Conservation (phyloP, 2,329 filamentous ascomycete genomes). For the Tympanopsis confertula region DNA sequence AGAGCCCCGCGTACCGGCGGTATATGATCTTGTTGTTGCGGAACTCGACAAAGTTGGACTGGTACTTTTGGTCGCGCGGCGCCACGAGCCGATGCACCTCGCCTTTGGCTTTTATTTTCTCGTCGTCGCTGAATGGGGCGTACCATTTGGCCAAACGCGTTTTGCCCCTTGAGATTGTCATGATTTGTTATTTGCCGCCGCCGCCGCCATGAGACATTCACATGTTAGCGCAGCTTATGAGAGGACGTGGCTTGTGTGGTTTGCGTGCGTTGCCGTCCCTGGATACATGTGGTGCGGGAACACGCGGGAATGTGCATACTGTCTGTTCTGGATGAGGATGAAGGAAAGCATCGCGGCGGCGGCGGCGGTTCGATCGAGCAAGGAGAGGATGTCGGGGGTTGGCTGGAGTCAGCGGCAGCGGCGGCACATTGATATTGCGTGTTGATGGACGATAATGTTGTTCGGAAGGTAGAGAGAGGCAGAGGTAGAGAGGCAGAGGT, state of each 20-base stretch:
- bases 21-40: conserved; percentile 95
- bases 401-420: too few relatives aligned
- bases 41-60: conserved; percentile 98
- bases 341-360: conserved; percentile 23
- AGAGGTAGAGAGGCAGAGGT: too few relatives aligned
- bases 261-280: too few relatives aligned
- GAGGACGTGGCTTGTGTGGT: neutral
- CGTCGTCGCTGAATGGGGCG: conserved; percentile 93
- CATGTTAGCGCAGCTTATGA: neutral
- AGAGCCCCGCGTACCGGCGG: conserved; percentile 89
- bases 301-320: conserved; percentile 14
- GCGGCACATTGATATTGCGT: too few relatives aligned
- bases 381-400: too few relatives aligned
- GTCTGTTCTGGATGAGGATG: conserved; percentile 29
- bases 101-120: conserved; percentile 98
- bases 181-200: conserved; percentile 27
- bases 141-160: conserved; percentile 99
- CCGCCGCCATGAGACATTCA: neutral
- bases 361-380: too few relatives aligned
- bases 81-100: conserved; percentile 96
- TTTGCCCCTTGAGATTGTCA: conserved; percentile 71
- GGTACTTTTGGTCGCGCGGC: conserved; percentile 96
- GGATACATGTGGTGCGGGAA: too few relatives aligned
- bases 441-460: too few relatives aligned
- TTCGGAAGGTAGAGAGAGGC: too few relatives aligned